phyloP scores from a whole-genome alignment of 495 filamentous ascomycete genomes.

The Aspergillus nanangensis region DNA sequence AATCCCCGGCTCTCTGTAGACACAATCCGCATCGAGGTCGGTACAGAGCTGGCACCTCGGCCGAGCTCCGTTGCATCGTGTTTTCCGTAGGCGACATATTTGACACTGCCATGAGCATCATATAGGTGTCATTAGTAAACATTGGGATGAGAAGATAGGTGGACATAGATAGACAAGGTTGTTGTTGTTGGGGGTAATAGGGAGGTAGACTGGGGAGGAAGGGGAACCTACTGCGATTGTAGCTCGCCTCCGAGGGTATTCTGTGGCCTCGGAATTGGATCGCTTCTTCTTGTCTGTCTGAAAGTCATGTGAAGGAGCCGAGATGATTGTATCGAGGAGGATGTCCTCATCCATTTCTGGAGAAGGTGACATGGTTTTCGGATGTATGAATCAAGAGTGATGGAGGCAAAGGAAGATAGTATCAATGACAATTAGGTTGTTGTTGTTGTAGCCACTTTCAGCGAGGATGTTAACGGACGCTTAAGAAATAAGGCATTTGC shows the following conservation, averaged over 20 bases:
- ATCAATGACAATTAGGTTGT: too few species aligned
- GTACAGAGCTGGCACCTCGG: slow-evolving; percentile 81
- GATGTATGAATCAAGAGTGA: neutral
- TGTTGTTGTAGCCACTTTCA: too few species aligned
- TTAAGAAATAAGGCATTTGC: too few species aligned
- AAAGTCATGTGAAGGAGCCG: slow-evolving; percentile 4
- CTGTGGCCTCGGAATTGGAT: slow-evolving; percentile 59
- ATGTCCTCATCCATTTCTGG: slow-evolving; percentile 14
- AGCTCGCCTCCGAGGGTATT: slow-evolving; percentile 65
- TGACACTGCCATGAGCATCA: slow-evolving; percentile 55
- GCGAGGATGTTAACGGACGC: too few species aligned
- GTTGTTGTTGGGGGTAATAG: neutral
- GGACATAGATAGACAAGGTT: slow-evolving; percentile 1
- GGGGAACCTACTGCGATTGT: slow-evolving; percentile 61
- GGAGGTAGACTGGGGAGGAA: neutral
- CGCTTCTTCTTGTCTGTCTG: slow-evolving; percentile 46
- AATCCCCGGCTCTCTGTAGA: slow-evolving; percentile 81
- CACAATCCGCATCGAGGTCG: slow-evolving; percentile 75
- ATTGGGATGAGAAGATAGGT: too few species aligned
- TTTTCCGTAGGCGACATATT: slow-evolving; percentile 79
- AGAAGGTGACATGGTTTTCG: slow-evolving; percentile 14
- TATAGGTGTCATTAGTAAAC: neutral
- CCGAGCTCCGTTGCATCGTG: slow-evolving; percentile 76
- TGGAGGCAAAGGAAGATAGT: too few species aligned
- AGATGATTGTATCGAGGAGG: slow-evolving; percentile 5